These are phyloP conservation scores for Cucumis hystrix DNA, from an alignment of 306 rosid species.

Conservation along the genomic window DNA sequence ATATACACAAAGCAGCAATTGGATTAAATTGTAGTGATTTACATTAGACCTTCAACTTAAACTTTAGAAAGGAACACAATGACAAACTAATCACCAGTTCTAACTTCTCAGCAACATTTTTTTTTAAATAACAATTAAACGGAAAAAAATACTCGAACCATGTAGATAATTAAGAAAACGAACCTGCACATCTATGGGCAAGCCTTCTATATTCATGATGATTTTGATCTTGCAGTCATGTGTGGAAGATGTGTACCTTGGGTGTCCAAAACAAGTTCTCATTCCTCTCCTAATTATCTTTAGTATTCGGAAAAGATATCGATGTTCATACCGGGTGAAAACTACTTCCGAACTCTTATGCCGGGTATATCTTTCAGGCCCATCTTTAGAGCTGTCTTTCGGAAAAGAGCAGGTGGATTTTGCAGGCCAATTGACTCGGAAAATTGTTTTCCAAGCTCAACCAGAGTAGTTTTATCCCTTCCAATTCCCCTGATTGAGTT, in stretches of 20 bases:
- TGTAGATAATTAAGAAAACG: background rate
- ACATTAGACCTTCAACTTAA: background rate
- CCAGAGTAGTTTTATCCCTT: conserved; percentile 65
- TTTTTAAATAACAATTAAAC: too few species aligned
- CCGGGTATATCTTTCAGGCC: conserved; percentile 89
- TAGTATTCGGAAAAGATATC: background rate
- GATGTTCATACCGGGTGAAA: too few species aligned
- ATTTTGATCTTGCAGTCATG: background rate
- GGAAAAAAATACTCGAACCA: background rate
- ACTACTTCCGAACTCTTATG: conserved; percentile 53
- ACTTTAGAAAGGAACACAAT: background rate
- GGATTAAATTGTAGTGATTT: background rate
- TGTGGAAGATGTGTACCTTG: background rate
- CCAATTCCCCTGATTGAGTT: conserved; percentile 80
- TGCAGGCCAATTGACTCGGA: conserved; percentile 72
- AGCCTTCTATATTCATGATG: background rate
- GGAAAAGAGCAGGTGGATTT: conserved; percentile 64
- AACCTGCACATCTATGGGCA: background rate
- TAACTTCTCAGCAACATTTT: background rate
- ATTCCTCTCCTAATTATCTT: background rate
- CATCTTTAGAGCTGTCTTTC: conserved; percentile 81
- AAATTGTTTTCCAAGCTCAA: conserved; percentile 53
- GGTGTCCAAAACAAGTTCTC: background rate
- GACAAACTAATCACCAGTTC: background rate
- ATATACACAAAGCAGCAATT: background rate